Conservation (phyloP, 2,329 filamentous ascomycete genomes). For the Stachybotrys chartarum region DNA sequence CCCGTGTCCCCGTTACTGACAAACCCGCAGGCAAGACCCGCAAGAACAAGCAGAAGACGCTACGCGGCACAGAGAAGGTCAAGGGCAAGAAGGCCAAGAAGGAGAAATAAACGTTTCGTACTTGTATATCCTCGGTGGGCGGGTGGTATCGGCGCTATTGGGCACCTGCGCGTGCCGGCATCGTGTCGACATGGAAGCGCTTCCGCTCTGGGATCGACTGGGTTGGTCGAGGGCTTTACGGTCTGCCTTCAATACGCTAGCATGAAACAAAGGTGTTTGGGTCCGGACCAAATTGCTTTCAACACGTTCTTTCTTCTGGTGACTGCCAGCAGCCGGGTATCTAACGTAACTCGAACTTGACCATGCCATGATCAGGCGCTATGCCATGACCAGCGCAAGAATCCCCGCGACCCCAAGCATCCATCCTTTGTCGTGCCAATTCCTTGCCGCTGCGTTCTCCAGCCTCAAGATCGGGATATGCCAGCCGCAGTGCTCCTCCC, state of each 20-base stretch:
- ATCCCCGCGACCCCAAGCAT: constrained; percentile 8
- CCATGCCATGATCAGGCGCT: background rate
- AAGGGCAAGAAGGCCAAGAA: constrained; percentile 95
- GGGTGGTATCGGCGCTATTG: background rate
- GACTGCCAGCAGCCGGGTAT: constrained; percentile 7
- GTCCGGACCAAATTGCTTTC: constrained; percentile 25
- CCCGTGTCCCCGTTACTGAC: constrained; percentile 1
- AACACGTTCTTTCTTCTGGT: constrained; percentile 8
- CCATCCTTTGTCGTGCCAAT: constrained; percentile 13
- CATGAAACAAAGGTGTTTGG: constrained; percentile 36
- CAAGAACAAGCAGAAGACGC: constrained; percentile 99
- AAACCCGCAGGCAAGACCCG: constrained; percentile 81
- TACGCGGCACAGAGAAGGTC: constrained; percentile 95
- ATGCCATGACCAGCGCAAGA: background rate
- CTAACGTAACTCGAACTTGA: background rate
- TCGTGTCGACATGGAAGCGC: background rate
- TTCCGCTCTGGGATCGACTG: background rate
- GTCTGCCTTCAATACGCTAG: constrained; percentile 28
- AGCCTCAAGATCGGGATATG: constrained; percentile 24
- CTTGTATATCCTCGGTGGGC: constrained; percentile 23
- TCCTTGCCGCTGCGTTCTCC: constrained; percentile 8
- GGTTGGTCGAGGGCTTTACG: constrained; percentile 9
- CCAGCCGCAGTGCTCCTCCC: constrained; percentile 26
- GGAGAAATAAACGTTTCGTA: constrained; percentile 64
- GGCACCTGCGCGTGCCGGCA: background rate